A percentile compares a stretch with the other conserved stretches of the same genome.
Evolutionary conservation across 371 early-diverging fungal genomes (phyloP).

Genomic region (Mortierella sp.): DNA sequence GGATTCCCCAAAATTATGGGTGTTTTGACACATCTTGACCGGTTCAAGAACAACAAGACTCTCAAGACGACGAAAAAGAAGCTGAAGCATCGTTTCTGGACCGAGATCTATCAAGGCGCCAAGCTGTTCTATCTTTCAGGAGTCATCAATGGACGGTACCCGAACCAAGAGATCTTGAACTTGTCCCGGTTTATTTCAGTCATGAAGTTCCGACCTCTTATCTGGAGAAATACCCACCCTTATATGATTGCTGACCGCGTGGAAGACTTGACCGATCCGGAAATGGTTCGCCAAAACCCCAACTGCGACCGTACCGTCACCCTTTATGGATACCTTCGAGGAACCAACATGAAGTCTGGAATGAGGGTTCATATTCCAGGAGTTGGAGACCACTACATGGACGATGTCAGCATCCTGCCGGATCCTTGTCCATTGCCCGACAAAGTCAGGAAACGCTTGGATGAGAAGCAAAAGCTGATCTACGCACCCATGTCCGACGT

Average conservation of each 20-base stretch:
- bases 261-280: conserved; percentile 96
- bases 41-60: conserved; percentile 90
- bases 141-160: conserved; percentile 92
- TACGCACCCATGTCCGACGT: conserved; percentile 99
- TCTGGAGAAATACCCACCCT: conserved; percentile 97
- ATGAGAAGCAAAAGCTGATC: conserved; percentile 93
- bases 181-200: conserved; percentile 96
- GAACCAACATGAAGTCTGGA: conserved; percentile 87
- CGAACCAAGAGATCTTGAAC: conserved; percentile 92
- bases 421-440: conserved; percentile 97
- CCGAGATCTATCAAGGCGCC: conserved; percentile 98
- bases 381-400: conserved; percentile 88
- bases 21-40: conserved; percentile 94
- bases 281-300: conserved; percentile 78
- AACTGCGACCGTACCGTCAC: conserved; percentile 93
- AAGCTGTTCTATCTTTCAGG: conserved; percentile 97
- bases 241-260: conserved; percentile 96
- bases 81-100: conserved; percentile 98
- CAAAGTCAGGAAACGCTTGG: conserved; percentile 87
- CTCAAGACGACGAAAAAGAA: conserved; percentile 91
- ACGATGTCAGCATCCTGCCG: conserved; percentile 77
- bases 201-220: conserved; percentile 95
- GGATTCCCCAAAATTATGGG: conserved; percentile 99
- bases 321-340: conserved; percentile 94
- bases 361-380: conserved; percentile 96